Base-by-base conservation (phyloP, 352 stramenopile species). In the Pythium plurisporium region DNA sequence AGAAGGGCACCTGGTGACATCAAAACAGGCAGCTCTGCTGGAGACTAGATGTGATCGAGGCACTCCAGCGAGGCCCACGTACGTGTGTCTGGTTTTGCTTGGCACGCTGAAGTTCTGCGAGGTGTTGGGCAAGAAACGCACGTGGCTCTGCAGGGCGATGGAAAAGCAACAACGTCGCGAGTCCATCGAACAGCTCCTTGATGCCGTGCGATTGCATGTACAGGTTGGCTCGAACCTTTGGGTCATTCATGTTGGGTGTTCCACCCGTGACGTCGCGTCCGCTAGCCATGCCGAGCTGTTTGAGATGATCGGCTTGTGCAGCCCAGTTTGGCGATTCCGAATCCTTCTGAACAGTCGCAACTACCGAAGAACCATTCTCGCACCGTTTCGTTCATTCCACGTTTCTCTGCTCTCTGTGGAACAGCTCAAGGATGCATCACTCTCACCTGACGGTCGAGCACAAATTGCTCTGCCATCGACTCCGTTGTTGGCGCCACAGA, bases 151-250 rank as follows among this genome's bases (percentile, higher is more conserved):
- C 48, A 7, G 79, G 82, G 9, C 77, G 77, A 23, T 87, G 76
- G 58, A 84, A 87, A 19, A 90, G 71, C 45, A 90, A 52, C 29
- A 85, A 47, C 3, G 82, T 88, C 22, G 74, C 75, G 22, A 88
- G 66, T 1, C 75, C 62, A 27, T 88, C 72, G 51, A 88, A 87
- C 10, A 90, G 66, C 44, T 87, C 76, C 29, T 81, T 87, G 59
- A 88, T 74, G 19, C 76, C 76, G 38, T 90, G 72, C 2, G 70
- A 80, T 31, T 82, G 65, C 64, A 82, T 79, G 45, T 88, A 90
- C 48, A 88, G 46, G 25, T 82, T 65, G 0, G 76, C 78, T 15
- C 76, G 75, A 37, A 87, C 74, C 55, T 82, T 85, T 0, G 76
- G 79, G 26, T 87, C 79, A n/a, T 79, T 82, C 50, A 79, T 73